Evolutionary conservation across 1,139 yeast genomes (phyloP), one percentile per base, ranked within the genome.

Genomic region (Yamadazyma sp.): DNA sequence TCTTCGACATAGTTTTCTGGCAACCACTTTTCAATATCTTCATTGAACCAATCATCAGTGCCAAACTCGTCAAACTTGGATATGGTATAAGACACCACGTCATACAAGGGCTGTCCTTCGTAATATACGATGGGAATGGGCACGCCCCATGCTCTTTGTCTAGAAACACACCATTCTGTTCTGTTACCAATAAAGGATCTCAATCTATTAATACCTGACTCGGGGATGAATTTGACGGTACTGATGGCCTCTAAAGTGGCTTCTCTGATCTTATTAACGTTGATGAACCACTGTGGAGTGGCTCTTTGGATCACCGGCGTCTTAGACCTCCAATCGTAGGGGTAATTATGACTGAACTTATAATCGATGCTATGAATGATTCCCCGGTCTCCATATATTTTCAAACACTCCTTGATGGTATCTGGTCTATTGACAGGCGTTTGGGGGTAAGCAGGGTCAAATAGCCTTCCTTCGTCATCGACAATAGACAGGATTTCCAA

Each of bases 91-190:
- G 64, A 68, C n/a, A 86, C 74, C 14, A 69, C 64, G 32, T 76
- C 80, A 51, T 78, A 62, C 13, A 86, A 47, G 1, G 89, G 82
- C 40, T 76, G 79, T 13, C 68, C 69, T 37, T 72, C 73, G 44
- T 79, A 63, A 58, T 85, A 86, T 4, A 92, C 64, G 0, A 87
- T 92, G 0, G 98, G 98, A 31, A 92, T 85, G 1, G 98, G 98
- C 28, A 92, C 97, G 34, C 99, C 99, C 99, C 99, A 92, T n/a
- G 80, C 75, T 49, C 99, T 77, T 60, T 92, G 99, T 51, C 99
- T 75, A 0, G 97, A 90, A 34, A 92, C 89, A 62, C 99, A 92
- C 99, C 99, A 92, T 57, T 92, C 98, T 44, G 81, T 80, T 61
- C 99, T 78, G 39, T 83, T 81, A 14, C 68, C 70, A 22, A 90